Evolutionary conservation across 2,329 filamentous ascomycete species (phyloP).

Genomic region (Arthrocladium fulminans): DNA sequence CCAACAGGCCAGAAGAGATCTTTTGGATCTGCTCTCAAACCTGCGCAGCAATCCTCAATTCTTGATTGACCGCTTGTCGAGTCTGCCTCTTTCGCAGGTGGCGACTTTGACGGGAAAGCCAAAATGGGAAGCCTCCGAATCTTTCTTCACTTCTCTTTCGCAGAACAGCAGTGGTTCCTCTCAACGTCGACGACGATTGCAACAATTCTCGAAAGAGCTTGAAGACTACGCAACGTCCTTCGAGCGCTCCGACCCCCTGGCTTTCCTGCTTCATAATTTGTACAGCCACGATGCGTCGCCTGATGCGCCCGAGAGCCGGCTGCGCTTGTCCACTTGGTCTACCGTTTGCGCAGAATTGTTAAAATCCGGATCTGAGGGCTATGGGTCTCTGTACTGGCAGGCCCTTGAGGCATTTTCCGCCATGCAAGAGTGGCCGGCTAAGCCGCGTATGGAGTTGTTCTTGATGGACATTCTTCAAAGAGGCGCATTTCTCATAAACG

Average conservation of each 20-base stretch:
- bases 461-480: slow-evolving; percentile 91
- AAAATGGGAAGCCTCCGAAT: slow-evolving; percentile 71
- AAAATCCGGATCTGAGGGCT: slow-evolving; percentile 62
- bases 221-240: slow-evolving; percentile 81
- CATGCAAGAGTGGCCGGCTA: slow-evolving; percentile 83
- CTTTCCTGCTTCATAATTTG: slow-evolving; percentile 75
- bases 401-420: slow-evolving; percentile 81
- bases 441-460: slow-evolving; percentile 83
- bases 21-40: slow-evolving; percentile 70
- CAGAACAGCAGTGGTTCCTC: slow-evolving; percentile 40
- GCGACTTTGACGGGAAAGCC: slow-evolving; percentile 69
- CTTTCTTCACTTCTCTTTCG: slow-evolving; percentile 63
- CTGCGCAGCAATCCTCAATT: slow-evolving; percentile 83
- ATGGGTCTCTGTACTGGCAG: slow-evolving; percentile 71
- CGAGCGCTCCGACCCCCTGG: slow-evolving; percentile 77
- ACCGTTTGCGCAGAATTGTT: slow-evolving; percentile 77
- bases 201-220: slow-evolving; percentile 48
- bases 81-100: slow-evolving; percentile 66
- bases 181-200: slow-evolving; percentile 33
- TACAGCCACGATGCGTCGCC: slow-evolving; percentile 80
- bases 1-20: slow-evolving; percentile 60
- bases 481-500: slow-evolving; percentile 62
- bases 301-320: slow-evolving; percentile 69
- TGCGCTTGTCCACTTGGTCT: slow-evolving; percentile 79
- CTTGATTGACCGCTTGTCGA: slow-evolving; percentile 70